These are phyloP conservation scores for Moesziomyces globuligerus DNA, from an alignment of 1,284 basidiomycete genomes.

Conservation along the genomic window DNA sequence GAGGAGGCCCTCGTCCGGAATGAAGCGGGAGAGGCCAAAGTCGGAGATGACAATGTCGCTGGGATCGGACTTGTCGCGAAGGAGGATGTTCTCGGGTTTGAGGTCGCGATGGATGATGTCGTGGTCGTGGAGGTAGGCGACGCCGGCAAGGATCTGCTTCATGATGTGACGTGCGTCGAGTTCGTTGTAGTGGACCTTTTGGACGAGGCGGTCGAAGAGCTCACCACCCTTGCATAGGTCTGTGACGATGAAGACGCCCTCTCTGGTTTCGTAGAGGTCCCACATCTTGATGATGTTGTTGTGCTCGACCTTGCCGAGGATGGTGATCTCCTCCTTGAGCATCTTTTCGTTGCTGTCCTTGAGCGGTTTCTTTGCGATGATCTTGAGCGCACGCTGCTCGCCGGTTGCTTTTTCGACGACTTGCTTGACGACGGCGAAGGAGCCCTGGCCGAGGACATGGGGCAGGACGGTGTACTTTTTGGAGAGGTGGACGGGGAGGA, in stretches of 20 bases:
- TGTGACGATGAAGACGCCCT: conserved; percentile 66
- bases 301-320: conserved; percentile 60
- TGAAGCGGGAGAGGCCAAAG: conserved; percentile 65
- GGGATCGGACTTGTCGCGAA: conserved; percentile 52
- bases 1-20: conserved; percentile 61
- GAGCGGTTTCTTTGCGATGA: conserved; percentile 65
- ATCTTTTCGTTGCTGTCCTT: conserved; percentile 62
- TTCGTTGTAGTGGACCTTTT: conserved; percentile 63
- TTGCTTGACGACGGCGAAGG: conserved; percentile 63
- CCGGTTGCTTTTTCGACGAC: conserved; percentile 53
- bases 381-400: conserved; percentile 62
- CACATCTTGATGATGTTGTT: conserved; percentile 65
- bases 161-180: conserved; percentile 63
- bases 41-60: conserved; percentile 64
- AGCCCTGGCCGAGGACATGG: conserved; percentile 59
- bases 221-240: conserved; percentile 65
- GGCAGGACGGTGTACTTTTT: conserved; percentile 59
- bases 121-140: conserved; percentile 62
- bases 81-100: conserved; percentile 66
- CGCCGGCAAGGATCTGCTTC: conserved; percentile 60
- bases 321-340: conserved; percentile 63
- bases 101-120: conserved; percentile 66
- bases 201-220: conserved; percentile 64
- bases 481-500: conserved; percentile 55
- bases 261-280: conserved; percentile 66